Percentiles rank a stretch among this genome's conserved stretches.
Evolutionary conservation across 2,329 filamentous ascomycete species (phyloP).

Genomic region (Alternaria sp.): DNA sequence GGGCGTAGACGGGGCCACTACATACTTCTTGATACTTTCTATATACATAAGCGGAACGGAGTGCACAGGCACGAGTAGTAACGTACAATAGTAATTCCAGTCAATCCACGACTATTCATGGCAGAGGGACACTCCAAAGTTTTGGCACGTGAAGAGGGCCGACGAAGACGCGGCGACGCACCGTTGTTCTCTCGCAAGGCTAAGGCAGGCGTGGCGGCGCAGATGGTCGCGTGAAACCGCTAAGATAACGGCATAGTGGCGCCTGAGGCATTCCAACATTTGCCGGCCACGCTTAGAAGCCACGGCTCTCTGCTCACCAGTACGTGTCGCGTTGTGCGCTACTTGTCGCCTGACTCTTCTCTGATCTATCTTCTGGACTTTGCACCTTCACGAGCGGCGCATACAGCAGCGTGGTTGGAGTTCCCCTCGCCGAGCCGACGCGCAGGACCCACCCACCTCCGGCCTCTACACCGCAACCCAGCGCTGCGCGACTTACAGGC

Average conservation of each 20-base stretch:
- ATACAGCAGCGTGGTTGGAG: constrained; percentile 1
- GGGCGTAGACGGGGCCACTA: constrained; percentile 9
- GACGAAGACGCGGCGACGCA: background rate
- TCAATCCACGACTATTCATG: background rate
- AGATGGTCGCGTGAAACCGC: constrained; percentile 13
- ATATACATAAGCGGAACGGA: background rate
- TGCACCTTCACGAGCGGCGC: constrained; percentile 1
- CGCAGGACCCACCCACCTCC: constrained; percentile 20
- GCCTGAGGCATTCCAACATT: constrained; percentile 8
- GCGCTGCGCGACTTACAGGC: constrained; percentile 11
- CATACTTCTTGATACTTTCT: background rate
- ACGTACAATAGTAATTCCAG: constrained; percentile 14
- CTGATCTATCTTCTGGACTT: background rate
- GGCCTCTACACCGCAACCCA: constrained; percentile 24
- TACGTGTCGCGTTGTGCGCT: background rate
- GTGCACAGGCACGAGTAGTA: background rate
- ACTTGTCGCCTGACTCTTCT: background rate
- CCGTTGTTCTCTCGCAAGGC: constrained; percentile 2
- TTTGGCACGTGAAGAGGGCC: background rate
- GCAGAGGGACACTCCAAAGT: background rate
- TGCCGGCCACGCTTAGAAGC: background rate
- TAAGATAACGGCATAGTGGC: constrained; percentile 12
- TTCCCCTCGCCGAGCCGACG: constrained; percentile 11
- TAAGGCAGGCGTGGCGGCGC: constrained; percentile 8
- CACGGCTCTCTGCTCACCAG: background rate